Evolutionary conservation across 768 basidiomycete species (phyloP).

Genomic region (Termitomyces sp.): DNA sequence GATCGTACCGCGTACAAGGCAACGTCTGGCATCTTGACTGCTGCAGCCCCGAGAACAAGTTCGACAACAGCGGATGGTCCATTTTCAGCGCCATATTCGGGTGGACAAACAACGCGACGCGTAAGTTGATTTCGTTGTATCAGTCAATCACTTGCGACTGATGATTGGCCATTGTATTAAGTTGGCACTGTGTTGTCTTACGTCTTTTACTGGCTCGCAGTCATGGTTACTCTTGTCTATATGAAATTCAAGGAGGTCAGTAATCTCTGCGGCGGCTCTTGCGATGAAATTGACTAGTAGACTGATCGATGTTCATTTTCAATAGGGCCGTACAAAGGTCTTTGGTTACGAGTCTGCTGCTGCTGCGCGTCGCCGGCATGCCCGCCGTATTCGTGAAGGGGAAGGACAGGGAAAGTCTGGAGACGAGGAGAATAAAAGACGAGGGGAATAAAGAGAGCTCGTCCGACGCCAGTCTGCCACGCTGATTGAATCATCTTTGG

Average conservation of each 20-base stretch:
- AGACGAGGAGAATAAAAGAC: too few relatives aligned
- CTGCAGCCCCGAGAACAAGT: constrained; percentile 60
- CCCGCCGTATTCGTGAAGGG: constrained; percentile 13
- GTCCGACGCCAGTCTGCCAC: not conserved
- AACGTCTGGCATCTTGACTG: constrained; percentile 89
- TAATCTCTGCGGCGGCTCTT: not conserved
- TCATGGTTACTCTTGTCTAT: constrained; percentile 60
- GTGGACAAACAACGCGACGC: constrained; percentile 81
- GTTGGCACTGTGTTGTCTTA: constrained; percentile 83
- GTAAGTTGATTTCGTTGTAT: constrained; percentile 30
- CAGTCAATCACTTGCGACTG: not conserved
- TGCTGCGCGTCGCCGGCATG: constrained; percentile 28
- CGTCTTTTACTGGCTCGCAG: constrained; percentile 89
- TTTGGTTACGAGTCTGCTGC: constrained; percentile 55
- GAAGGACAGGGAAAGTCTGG: not conserved
- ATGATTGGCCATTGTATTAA: constrained; percentile 14
- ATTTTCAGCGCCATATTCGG: constrained; percentile 86
- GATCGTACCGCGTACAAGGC: constrained; percentile 75
- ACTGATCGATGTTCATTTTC: not conserved
- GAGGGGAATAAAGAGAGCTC: not conserved
- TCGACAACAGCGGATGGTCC: constrained; percentile 59
- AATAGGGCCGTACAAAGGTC: constrained; percentile 60
- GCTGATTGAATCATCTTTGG: not conserved
- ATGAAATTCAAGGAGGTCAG: constrained; percentile 63
- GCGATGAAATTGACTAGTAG: not conserved